Evolutionary conservation across 2,329 filamentous ascomycete genomes (phyloP), one percentile per base, ranked within the genome.

Genomic region (Neonectria neomacrospora): DNA sequence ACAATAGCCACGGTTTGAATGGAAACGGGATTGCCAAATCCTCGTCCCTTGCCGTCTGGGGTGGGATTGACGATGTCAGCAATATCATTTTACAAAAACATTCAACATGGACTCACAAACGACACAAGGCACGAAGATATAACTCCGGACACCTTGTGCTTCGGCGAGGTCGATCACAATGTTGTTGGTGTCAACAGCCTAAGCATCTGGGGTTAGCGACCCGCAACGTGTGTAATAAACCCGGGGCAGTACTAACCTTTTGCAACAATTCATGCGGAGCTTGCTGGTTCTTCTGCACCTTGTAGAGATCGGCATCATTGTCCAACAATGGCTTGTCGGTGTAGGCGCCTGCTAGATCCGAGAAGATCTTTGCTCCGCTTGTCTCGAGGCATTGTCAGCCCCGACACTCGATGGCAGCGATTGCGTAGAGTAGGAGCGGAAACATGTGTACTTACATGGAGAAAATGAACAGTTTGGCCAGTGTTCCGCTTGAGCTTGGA

Each of bases 81-180:
- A 6, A 6, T 3, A 26, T n/a, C n/a, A n/a, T n/a, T n/a, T n/a
- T n/a, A n/a, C n/a, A n/a, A n/a, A n/a, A n/a, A n/a, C n/a, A n/a
- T n/a, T n/a, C n/a, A n/a, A n/a, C n/a, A n/a, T 23, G 5, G 9
- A 64, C 75, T 68, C 68, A 78, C 78, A 86, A 14, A 87, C 85
- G 28, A 86, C 81, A 66, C 84, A 86, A 1, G 84, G 85, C 0
- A 74, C 75, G 69, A 86, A 86, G n/a, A 86, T 80, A 65, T 86
- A 86, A 60, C 78, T 81, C 30, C 75, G 76, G 3, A 86, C 81
- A 0, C 81, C 82, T 14, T 77, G 62, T 11, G 67, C 67, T 23
- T 82, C 79, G 6, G 78, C 77, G 6, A 76, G 72, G 18, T 85
- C 82, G 37, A 84, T 80, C 9, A 85, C 74, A 0, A 61, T 71